Evolutionary conservation across 176 grass and related monocot species (phyloP), one percentile per base, ranked within the genome.

Genomic region (Miscanthus lutarioriparius): DNA sequence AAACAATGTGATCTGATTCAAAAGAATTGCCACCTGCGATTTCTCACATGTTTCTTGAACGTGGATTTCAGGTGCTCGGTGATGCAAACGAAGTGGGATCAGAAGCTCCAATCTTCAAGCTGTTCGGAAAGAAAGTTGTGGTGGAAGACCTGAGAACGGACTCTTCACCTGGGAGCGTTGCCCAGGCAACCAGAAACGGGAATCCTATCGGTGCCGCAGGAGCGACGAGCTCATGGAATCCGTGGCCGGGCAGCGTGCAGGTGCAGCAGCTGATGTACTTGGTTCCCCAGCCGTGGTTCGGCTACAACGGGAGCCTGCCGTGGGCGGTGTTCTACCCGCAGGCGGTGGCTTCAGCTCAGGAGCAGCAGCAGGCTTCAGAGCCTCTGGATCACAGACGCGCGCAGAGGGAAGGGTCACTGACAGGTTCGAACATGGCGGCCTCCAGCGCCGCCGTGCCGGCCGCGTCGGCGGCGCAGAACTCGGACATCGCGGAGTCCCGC

Each of bases 41-140:
- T 65, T 80, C 35, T 54, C 7, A 75, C 20, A 13, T 25, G 12
- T 78, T 73, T 73, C 19, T 56, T 4, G 54, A 70, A 64, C 47
- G 17, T 56, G 6, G 74, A 75, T 84, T 88, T 77, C 88, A 91
- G 90, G 72, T 26, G 27, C 64, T 82, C 26, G 70, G 54, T 51
- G 38, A 74, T 43, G 59, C 23, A 65, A 84, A 87, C 90, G 85
- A 70, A 73, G 86, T 44, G 6, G 83, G 80, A 79, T 80, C 91
- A 76, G 75, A 82, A 36, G 72, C 74, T 72, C 65, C 86, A 25
- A 81, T 51, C 44, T 53, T 99, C 2, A 96, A 89, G 85, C 88
- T 96, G 47, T 99, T 99, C 10, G 93, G 93, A 14, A 94, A 89
- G 83, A 90, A 80, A 53, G 87, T 98, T 27, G 17, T 36, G 14